phyloP scores from a whole-genome alignment of 2,329 filamentous ascomycete genomes.

The Didymella keratinophila region DNA sequence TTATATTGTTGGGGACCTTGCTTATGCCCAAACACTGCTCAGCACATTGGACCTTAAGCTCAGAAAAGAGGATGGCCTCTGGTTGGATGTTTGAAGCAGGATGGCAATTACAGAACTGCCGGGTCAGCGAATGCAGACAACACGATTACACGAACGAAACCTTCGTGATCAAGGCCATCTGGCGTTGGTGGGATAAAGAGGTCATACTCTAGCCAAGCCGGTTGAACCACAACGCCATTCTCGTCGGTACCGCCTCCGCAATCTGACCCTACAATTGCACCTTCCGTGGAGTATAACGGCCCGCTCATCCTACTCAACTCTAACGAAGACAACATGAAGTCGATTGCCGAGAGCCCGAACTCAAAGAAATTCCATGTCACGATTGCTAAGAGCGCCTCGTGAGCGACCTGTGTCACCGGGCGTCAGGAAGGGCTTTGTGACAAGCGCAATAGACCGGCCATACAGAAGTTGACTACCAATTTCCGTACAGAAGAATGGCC shows the following conservation, averaged over 20 bases:
- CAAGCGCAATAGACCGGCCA: background rate
- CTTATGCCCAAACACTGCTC: background rate
- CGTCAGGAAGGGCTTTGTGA: background rate
- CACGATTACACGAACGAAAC: background rate
- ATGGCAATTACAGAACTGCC: background rate
- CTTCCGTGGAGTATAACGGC: background rate
- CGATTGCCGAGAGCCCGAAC: background rate
- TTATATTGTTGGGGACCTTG: background rate
- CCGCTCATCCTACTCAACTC: constrained; percentile 6
- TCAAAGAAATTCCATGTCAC: background rate
- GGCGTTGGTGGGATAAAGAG: background rate
- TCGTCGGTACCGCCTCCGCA: constrained; percentile 5
- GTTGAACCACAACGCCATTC: constrained; percentile 4
- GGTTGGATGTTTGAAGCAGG: background rate
- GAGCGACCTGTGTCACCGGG: background rate
- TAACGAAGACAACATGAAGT: background rate
- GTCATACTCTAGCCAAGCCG: constrained; percentile 15
- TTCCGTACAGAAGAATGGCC: background rate
- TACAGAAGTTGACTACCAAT: background rate
- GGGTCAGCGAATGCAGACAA: too few species aligned
- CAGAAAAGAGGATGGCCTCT: background rate
- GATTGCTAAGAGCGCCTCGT: background rate
- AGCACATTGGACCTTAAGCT: background rate
- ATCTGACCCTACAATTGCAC: constrained; percentile 1
- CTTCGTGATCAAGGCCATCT: background rate